A percentile compares a stretch with the other conserved stretches of the same genome.
These are phyloP conservation scores for Glebionis coronaria DNA, from an alignment of 129 eudicot genomes.

Conservation along the genomic window DNA sequence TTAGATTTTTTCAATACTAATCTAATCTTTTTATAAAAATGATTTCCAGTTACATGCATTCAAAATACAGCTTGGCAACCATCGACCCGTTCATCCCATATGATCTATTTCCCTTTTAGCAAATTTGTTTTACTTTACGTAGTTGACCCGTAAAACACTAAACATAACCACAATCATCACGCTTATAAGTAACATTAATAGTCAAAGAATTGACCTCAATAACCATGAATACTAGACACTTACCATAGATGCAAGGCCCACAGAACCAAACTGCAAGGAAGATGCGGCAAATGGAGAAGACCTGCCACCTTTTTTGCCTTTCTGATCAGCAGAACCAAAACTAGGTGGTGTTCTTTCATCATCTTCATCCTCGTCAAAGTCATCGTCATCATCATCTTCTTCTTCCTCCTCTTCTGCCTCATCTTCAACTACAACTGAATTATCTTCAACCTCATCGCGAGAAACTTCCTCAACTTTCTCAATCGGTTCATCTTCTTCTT, in stretches of 20 bases:
- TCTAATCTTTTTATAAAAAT: neutral
- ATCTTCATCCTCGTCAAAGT: constrained; percentile 48
- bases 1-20: neutral
- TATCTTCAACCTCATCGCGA: constrained; percentile 26
- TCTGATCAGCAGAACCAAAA: constrained; percentile 52
- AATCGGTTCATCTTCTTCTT: constrained; percentile 16
- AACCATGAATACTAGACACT: constrained; percentile 22
- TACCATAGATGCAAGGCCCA: constrained; percentile 46
- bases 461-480: constrained; percentile 26
- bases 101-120: neutral
- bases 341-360: constrained; percentile 57
- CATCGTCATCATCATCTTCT: constrained; percentile 42
- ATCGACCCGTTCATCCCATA: neutral
- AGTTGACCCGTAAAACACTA: neutral
- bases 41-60: neutral
- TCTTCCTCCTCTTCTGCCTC: constrained; percentile 33
- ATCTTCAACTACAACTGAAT: constrained; percentile 32
- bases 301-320: constrained; percentile 42
- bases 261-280: constrained; percentile 58
- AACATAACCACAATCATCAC: neutral
- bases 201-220: neutral
- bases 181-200: neutral
- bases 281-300: constrained; percentile 67
- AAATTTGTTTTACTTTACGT: neutral
- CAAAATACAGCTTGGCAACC: neutral